phyloP scores from a whole-genome alignment of 2,329 filamentous ascomycete genomes.

The Phialocephala subalpina region DNA sequence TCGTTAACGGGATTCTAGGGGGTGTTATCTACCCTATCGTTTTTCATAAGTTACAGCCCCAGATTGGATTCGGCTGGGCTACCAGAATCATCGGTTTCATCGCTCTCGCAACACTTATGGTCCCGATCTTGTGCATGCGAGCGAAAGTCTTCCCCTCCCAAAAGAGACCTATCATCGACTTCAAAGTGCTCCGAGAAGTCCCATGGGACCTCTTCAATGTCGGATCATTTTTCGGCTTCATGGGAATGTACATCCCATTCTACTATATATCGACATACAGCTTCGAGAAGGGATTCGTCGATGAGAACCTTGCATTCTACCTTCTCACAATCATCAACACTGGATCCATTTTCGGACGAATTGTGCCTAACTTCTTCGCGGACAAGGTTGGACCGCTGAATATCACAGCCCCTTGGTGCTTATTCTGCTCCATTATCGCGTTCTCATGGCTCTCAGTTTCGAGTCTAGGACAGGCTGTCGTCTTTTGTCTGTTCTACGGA shows the following conservation, averaged over 20 bases:
- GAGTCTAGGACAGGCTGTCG: conserved; percentile 60
- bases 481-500: conserved; percentile 72
- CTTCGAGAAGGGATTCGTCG: conserved; percentile 41
- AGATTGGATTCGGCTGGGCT: conserved; percentile 53
- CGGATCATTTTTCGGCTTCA: conserved; percentile 37
- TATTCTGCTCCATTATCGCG: conserved; percentile 59
- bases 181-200: conserved; percentile 35
- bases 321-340: conserved; percentile 32
- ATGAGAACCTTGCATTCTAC: conserved; percentile 44
- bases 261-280: conserved; percentile 49
- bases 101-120: conserved; percentile 46
- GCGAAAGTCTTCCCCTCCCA: conserved; percentile 31
- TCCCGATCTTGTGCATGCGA: conserved; percentile 40
- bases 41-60: conserved; percentile 48
- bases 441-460: conserved; percentile 57
- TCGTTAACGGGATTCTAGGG: conserved; percentile 28
- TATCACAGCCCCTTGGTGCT: conserved; percentile 52
- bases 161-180: conserved; percentile 28
- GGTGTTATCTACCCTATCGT: conserved; percentile 55
- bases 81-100: conserved; percentile 56
- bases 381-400: conserved; percentile 62
- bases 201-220: conserved; percentile 28
- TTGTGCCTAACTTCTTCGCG: conserved; percentile 59
- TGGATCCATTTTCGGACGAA: conserved; percentile 59
- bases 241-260: conserved; percentile 61